phyloP scores from a whole-genome alignment of 805 yeast genomes.

The Saturnispora hagleri region DNA sequence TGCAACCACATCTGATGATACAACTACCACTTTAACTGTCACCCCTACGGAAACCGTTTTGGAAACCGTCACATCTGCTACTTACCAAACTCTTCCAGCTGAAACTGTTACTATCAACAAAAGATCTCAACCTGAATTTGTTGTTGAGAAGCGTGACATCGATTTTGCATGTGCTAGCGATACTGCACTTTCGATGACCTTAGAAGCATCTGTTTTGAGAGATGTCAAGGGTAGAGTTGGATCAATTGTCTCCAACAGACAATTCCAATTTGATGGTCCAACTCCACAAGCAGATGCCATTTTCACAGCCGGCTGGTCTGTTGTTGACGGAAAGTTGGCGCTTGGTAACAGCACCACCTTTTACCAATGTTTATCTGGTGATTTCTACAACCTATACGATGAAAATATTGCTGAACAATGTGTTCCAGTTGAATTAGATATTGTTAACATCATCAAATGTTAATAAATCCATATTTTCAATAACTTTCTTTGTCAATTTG shows the following conservation, averaged over 20 bases:
- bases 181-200: constrained; percentile 46
- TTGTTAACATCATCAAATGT: constrained; percentile 52
- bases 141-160: constrained; percentile 13
- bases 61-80: constrained; percentile 21
- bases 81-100: constrained; percentile 16
- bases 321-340: constrained; percentile 53
- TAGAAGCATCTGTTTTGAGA: constrained; percentile 41
- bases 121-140: constrained; percentile 14
- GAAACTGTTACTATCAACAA: constrained; percentile 21
- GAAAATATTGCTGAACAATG: constrained; percentile 53
- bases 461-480: constrained; percentile 11
- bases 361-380: constrained; percentile 70
- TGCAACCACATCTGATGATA: constrained; percentile 10
- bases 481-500: not conserved
- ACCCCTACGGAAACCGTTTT: constrained; percentile 24
- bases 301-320: constrained; percentile 56
- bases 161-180: constrained; percentile 37
- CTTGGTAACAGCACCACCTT: constrained; percentile 52
- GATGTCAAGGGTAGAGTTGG: constrained; percentile 64
- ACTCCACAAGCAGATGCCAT: constrained; percentile 76
- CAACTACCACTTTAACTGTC: constrained; percentile 21
- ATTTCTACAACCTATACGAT: constrained; percentile 72
- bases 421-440: constrained; percentile 48
- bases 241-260: constrained; percentile 73
- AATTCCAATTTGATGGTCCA: constrained; percentile 73